Evolutionary conservation across 331 rosid genomes (phyloP), one percentile per base, ranked within the genome.

Genomic region (Dryas integrifolia): DNA sequence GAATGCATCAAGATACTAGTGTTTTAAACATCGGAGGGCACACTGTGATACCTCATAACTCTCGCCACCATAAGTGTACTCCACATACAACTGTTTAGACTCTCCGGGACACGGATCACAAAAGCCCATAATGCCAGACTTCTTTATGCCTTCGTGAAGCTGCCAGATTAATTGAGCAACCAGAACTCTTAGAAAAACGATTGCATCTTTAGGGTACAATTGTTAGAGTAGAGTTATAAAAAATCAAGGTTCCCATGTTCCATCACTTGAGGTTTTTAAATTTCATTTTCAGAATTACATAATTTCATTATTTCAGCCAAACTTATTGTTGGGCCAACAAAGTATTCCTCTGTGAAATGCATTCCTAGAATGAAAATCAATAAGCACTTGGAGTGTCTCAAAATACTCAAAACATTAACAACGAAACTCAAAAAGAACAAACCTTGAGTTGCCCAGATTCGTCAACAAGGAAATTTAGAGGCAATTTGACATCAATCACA

Each of bases 101-200:
- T 87, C 89, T 84, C 97, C 90, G 5, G 96, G 98, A 71, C 96
- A 86, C 14, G 97, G 98, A 83, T 95, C 97, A 69, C 83, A 91
- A 78, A 89, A 91, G n/a, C 98, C 98, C 97, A 92, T 91, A 80
- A 95, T 88, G 71, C 98, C 97, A 45, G 97, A 89, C 86, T 95
- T 95, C 82, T 91, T 95, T 52, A 91, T 88, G 21, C 96, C 96
- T 65, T 89, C 87, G 57, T 95, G 97, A 50, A 95, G 98, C 97
- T 95, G 90, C 87, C 65, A 77, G 70, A 79, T 68, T 49, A 74
- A 70, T 66, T 35, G 13, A 50, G 39, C 71, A 74, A 48, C 35
- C 40, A 65, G 44, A 59, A 39, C 21, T 72, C 43, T 67, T 11
- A 9, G 47, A 67, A 46, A 58, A 60, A 4, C 35, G 51, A 61